A percentile compares a stretch with the other conserved stretches of the same genome.
Conservation (phyloP, 768 basidiomycete genomes). For the Gyrodon lividus region DNA sequence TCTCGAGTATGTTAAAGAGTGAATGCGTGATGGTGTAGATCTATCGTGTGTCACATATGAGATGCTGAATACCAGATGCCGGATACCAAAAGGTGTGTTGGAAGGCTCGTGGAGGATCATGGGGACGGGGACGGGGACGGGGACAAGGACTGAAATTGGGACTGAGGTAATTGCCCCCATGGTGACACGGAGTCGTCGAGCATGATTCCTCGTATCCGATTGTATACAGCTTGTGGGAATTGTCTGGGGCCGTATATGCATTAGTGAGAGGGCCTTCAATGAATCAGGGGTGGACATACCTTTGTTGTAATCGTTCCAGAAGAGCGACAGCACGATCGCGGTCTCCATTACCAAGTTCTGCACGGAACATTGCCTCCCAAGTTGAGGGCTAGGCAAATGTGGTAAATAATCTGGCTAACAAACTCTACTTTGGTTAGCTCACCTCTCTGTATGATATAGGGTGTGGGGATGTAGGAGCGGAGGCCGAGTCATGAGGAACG, state of each 20-base stretch:
- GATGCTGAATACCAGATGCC: background rate
- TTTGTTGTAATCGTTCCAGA: constrained; percentile 66
- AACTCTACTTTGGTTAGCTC: background rate
- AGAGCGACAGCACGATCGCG: constrained; percentile 67
- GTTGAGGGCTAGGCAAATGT: constrained; percentile 66
- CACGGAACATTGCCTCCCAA: constrained; percentile 94
- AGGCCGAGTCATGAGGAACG: constrained; percentile 53
- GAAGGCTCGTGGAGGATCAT: constrained; percentile 7
- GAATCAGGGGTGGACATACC: constrained; percentile 39
- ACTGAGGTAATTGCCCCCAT: constrained; percentile 29
- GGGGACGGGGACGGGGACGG: background rate
- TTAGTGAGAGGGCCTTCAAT: background rate
- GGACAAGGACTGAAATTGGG: constrained; percentile 12
- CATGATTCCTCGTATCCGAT: constrained; percentile 78
- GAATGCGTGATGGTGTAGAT: background rate
- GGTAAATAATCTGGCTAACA: background rate
- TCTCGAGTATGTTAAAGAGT: constrained; percentile 4
- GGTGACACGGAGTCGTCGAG: constrained; percentile 63
- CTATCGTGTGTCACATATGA: background rate
- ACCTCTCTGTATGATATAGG: constrained; percentile 40
- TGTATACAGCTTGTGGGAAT: constrained; percentile 77
- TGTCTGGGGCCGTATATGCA: constrained; percentile 44
- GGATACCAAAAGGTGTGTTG: background rate
- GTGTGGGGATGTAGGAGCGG: constrained; percentile 35
- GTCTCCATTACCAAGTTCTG: constrained; percentile 80